Base-by-base conservation (phyloP, 805 yeast species). In the Sugiyamaella floridensis region DNA sequence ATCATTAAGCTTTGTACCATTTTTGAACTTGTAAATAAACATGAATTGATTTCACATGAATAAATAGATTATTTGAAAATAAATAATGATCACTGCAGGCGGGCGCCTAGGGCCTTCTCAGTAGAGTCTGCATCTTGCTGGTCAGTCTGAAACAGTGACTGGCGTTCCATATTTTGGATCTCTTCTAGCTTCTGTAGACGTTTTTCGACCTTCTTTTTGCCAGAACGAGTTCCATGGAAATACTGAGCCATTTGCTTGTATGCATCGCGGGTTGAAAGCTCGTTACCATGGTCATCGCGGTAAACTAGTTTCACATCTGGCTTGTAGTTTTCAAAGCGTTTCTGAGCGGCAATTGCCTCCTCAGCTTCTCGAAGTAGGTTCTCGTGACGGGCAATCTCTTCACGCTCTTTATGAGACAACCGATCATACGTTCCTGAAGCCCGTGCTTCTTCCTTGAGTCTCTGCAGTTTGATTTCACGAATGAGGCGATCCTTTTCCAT, bases 191-290 rank as follows among this genome's bases (percentile, higher is more conserved):
- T 58, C 58, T 63, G 58, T 28, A 65, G 47, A 50, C 59, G 62
- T 59, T 67, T 65, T 55, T 69, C 72, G 2, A 65, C 61, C 56
- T 68, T 67, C 16, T 53, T 58, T 55, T 67, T 69, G 11, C 74
- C 72, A 8, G 67, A 60, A 1, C 65, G 66, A 15, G 63, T 68
- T 2, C 93, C 95, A 64, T 88, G 96, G 66, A 86, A 88, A 57
- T 81, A 79, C 56, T 85, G 90, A 2, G 93, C 84, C 46, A 87
- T 68, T 55, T 79, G 78, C 68, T 86, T 87, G 71, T 78, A 88
- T 1, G 96, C 96, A 55, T 83, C 83, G 61, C 84, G 86, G 2
- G 82, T 74, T 29, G 75, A 69, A 26, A 89, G 67, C 18, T 72
- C 71, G 32, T 77, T 71, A 0, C 96, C 96, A 1, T 67, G 60